These are phyloP conservation scores for Pholiota conissans DNA, from an alignment of 768 basidiomycete genomes.

Conservation along the genomic window DNA sequence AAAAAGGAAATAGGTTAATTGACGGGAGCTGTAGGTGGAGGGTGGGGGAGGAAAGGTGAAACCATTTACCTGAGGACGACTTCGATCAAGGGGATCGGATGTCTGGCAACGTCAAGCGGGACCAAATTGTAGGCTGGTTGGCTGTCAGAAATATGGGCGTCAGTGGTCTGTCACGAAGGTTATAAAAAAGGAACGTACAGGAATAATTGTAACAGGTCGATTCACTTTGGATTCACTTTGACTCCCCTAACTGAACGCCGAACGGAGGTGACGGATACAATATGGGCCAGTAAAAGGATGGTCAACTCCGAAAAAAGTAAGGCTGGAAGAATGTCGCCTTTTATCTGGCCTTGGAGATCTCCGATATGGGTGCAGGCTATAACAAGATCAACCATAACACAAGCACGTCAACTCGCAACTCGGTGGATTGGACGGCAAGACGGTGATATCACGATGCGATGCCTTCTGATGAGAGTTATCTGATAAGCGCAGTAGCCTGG, in stretches of 20 bases:
- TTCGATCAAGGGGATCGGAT: neutral
- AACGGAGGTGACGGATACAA: neutral
- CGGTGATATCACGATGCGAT: slow-evolving; percentile 2
- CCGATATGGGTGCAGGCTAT: slow-evolving; percentile 2
- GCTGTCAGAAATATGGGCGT: neutral
- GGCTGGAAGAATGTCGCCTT: slow-evolving; percentile 15
- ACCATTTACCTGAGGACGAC: neutral
- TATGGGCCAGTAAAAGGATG: neutral
- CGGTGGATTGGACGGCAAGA: neutral
- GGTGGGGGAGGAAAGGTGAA: neutral
- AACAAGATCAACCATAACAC: slow-evolving; percentile 1
- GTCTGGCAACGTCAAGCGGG: neutral
- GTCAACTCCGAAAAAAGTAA: neutral
- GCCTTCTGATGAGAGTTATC: slow-evolving; percentile 14
- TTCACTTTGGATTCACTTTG: neutral
- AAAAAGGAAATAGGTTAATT: neutral
- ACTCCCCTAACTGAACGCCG: neutral
- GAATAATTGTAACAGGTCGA: too few relatives aligned
- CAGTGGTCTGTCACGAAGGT: neutral
- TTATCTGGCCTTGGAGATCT: slow-evolving; percentile 10
- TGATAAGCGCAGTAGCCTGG: slow-evolving; percentile 8
- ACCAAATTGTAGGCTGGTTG: neutral
- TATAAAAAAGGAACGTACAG: too few relatives aligned
- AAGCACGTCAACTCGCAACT: slow-evolving; percentile 3
- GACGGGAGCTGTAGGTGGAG: neutral